phyloP scores from a whole-genome alignment of 108 stramenopile genomes.

The Fistulifera solaris region DNA sequence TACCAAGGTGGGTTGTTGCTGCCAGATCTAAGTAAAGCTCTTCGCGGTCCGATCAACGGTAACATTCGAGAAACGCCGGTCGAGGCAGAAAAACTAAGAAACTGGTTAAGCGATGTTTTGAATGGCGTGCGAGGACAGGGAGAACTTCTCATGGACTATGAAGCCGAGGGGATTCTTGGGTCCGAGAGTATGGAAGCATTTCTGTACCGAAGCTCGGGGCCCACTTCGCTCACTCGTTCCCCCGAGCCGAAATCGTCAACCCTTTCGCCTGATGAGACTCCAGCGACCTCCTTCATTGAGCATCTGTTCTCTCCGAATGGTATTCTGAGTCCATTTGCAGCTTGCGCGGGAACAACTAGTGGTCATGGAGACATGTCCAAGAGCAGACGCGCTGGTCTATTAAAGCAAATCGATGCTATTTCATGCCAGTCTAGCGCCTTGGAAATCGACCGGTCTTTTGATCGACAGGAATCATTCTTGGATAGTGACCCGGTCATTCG shows the following conservation, averaged over 20 bases:
- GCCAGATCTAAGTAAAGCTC: slow-evolving; percentile 28
- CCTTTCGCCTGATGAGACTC: background rate
- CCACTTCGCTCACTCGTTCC: background rate
- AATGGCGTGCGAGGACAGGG: slow-evolving; percentile 77
- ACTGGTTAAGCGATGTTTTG: slow-evolving; percentile 71
- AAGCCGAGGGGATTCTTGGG: slow-evolving; percentile 1
- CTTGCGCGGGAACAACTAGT: too few species aligned
- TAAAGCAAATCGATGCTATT: too few species aligned
- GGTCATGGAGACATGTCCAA: too few species aligned
- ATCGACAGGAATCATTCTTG: too few species aligned
- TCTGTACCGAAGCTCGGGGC: slow-evolving; percentile 38
- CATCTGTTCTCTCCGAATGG: too few species aligned
- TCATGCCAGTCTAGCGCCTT: too few species aligned
- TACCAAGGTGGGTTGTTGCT: slow-evolving; percentile 60
- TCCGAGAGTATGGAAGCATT: slow-evolving; percentile 80
- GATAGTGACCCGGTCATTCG: too few species aligned
- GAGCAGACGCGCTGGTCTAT: too few species aligned
- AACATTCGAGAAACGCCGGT: slow-evolving; percentile 13
- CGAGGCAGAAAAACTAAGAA: slow-evolving; percentile 34
- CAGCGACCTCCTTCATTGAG: background rate
- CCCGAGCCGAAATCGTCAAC: too few species aligned
- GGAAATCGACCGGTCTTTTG: too few species aligned
- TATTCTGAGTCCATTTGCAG: too few species aligned
- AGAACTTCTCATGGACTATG: slow-evolving; percentile 18
- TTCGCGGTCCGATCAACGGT: background rate